phyloP scores from a whole-genome alignment of 2,329 filamentous ascomycete genomes.

The Arthroderma sp. region DNA sequence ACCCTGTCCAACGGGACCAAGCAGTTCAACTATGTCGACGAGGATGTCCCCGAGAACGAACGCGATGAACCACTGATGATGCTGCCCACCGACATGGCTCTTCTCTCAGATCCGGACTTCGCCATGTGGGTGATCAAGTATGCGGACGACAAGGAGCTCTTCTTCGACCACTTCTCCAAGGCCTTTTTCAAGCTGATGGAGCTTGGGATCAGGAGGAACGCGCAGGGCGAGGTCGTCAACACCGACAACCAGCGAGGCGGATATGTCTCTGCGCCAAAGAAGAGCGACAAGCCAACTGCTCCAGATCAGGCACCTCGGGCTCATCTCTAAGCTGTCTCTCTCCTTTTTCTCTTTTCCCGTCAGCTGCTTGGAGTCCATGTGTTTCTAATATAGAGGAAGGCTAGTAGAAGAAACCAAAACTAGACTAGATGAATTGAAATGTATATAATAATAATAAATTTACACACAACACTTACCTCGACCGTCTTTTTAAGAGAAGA shows the following conservation, averaged over 20 bases:
- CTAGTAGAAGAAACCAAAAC: neutral
- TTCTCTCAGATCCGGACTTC: slow-evolving; percentile 44
- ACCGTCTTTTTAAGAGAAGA: too few species aligned
- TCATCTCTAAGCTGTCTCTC: neutral
- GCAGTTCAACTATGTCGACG: slow-evolving; percentile 50
- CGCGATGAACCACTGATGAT: slow-evolving; percentile 50
- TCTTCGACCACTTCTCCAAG: slow-evolving; percentile 48
- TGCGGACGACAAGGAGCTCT: slow-evolving; percentile 48
- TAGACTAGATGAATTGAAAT: neutral
- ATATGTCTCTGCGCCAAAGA: slow-evolving; percentile 47
- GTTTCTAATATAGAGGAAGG: neutral
- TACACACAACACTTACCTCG: too few species aligned
- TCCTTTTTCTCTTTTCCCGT: neutral
- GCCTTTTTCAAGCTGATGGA: slow-evolving; percentile 51
- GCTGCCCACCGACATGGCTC: slow-evolving; percentile 52
- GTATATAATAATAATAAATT: neutral
- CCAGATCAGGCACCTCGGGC: slow-evolving; percentile 8
- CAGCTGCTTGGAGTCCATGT: neutral
- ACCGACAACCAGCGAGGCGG: slow-evolving; percentile 47
- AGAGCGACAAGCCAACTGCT: slow-evolving; percentile 31
- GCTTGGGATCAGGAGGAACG: slow-evolving; percentile 47
- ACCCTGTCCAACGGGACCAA: slow-evolving; percentile 41
- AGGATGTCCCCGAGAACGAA: slow-evolving; percentile 35
- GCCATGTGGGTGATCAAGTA: slow-evolving; percentile 47
- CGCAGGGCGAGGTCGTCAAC: slow-evolving; percentile 42